phyloP scores from a whole-genome alignment of 2,329 filamentous ascomycete genomes.

The Venturia asperata region DNA sequence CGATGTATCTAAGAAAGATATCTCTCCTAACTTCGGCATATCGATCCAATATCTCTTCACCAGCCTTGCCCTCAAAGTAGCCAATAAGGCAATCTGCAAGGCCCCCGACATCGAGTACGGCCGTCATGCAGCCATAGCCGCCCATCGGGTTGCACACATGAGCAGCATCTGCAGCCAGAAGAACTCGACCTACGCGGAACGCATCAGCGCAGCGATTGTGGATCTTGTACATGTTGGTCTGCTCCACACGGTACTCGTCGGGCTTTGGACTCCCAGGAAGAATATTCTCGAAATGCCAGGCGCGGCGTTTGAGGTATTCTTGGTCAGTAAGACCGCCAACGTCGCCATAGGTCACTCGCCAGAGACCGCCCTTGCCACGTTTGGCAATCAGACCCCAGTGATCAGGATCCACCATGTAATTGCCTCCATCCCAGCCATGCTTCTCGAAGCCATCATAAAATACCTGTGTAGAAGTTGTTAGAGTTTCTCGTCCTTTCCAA shows the following conservation, averaged over 20 bases:
- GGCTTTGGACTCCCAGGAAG: slow-evolving; percentile 24
- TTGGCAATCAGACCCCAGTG: slow-evolving; percentile 34
- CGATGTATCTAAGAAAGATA: slow-evolving; percentile 35
- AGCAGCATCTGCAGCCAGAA: slow-evolving; percentile 18
- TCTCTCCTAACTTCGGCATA: slow-evolving; percentile 36
- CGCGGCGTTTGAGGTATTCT: slow-evolving; percentile 19
- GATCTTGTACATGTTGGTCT: slow-evolving; percentile 16
- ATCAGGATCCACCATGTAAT: slow-evolving; percentile 35
- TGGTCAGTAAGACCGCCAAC: slow-evolving; percentile 26
- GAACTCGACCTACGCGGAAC: slow-evolving; percentile 13
- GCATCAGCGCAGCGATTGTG: slow-evolving; percentile 13
- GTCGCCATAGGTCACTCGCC: slow-evolving; percentile 38
- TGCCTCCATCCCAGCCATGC: slow-evolving; percentile 35
- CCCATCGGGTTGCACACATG: slow-evolving; percentile 16
- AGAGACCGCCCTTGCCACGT: slow-evolving; percentile 32
- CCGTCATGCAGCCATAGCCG: slow-evolving; percentile 16
- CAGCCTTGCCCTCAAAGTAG: slow-evolving; percentile 26
- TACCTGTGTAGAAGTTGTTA: background rate
- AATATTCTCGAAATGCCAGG: slow-evolving; percentile 29
- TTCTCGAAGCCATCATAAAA: slow-evolving; percentile 32
- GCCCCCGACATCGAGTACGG: slow-evolving; percentile 12
- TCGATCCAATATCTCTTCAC: slow-evolving; percentile 38
- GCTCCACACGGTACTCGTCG: slow-evolving; percentile 7
- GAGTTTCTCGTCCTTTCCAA: too few species aligned
- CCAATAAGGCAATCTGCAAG: slow-evolving; percentile 25